Base-by-base conservation (phyloP, 2,329 filamentous ascomycete genomes). In the Corynespora cassiicola region DNA sequence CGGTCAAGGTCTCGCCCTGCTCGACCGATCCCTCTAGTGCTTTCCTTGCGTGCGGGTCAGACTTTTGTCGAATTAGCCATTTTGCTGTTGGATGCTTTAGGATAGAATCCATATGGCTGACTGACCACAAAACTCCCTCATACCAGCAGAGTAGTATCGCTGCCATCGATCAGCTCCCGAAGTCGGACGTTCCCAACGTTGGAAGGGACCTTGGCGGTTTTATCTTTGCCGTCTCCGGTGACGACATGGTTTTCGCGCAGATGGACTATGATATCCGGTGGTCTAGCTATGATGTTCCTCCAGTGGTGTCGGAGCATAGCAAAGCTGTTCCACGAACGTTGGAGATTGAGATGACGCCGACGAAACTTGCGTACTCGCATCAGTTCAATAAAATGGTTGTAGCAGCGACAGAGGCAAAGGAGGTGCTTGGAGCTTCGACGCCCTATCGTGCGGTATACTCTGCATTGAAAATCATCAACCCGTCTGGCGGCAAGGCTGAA, bases 151-250 rank as follows among this genome's bases (percentile, higher is more conserved):
- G 44, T 14, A 39, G 59, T 6, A 39, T 69, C 3, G 61, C 62
- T 3, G 63, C 66, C 5, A 34, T 63, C 2, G 57, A 54, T 35
- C 66, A 69, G 32, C 39, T 69, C 2, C 57, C 3, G 15, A 40
- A 6, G 2, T n/a, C 8, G 3, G 26, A 40, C 5, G 58, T 66
- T 33, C 55, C 68, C 14, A 63, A 68, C 22, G 50, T 63, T 16
- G 61, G 69, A 10, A 58, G 72, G 31, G 60, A 69, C 10, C 54
- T 75, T 8, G 61, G 63, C 10, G 71, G 71, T 2, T 71, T 74
- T 23, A 56, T 80, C 7, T 71, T 78, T 27, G 75, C 72, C 24
- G 70, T 77, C 31, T 70, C 72, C 12, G 72, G 74, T 17, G 67
- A 70, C 8, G 66, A 74, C 17, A 65, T 80, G 41, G 62, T 77